These are phyloP conservation scores for Nannochloropsis granulata DNA, from an alignment of 108 stramenopile genomes.

Conservation along the genomic window DNA sequence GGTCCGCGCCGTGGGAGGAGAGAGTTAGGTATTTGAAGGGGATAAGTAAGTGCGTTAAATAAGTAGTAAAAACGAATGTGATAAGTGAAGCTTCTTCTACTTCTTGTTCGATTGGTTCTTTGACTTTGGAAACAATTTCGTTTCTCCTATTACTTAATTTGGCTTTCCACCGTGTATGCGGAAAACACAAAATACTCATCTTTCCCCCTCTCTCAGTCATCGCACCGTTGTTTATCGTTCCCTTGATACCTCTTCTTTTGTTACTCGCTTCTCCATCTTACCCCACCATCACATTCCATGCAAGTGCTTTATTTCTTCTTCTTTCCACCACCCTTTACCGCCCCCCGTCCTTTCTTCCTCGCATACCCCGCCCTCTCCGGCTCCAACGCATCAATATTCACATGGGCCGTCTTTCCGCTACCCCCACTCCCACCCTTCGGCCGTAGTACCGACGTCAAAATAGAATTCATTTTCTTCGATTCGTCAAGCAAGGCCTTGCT, in stretches of 20 bases:
- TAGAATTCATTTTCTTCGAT: not conserved
- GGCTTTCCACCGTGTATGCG: no score
- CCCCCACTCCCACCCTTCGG: not conserved
- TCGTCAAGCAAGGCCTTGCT: not conserved
- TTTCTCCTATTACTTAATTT: no score
- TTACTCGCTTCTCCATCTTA: not conserved
- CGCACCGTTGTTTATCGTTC: not conserved
- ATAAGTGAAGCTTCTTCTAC: no score
- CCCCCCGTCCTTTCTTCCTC: not conserved
- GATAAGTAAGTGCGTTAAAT: not conserved
- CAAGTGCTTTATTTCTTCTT: not conserved
- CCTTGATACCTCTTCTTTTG: not conserved
- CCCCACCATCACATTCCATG: no score
- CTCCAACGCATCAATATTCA: not conserved
- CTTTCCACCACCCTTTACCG: not conserved
- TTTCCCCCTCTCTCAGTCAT: no score
- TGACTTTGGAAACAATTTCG: no score
- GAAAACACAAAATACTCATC: no score
- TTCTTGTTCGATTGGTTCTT: no score
- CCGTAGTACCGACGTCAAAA: not conserved
- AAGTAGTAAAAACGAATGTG: not conserved
- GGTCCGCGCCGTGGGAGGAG: not conserved
- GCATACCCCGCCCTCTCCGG: not conserved
- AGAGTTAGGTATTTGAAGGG: not conserved
- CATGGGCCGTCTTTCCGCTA: not conserved